Base-by-base conservation (phyloP, 768 basidiomycete genomes). In the Lactarius akahatsu region DNA sequence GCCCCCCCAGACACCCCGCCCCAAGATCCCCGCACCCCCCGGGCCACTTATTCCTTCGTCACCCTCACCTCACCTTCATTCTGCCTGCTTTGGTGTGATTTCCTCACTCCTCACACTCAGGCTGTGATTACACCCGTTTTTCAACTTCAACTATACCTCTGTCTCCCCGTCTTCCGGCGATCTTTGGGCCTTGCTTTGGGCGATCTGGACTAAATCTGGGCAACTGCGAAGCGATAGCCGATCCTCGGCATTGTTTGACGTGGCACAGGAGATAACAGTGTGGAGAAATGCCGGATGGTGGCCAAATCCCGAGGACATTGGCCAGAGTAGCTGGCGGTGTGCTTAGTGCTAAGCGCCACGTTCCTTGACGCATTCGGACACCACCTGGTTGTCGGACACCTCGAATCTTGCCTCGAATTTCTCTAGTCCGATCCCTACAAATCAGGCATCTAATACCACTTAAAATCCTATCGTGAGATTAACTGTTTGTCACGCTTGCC, bases 1-100 rank as follows among this genome's bases (percentile, higher is more conserved):
- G 61, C 57, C 50, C 65, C 65, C 65, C 26, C 61, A 5, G 65
- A 52, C 36, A 62, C 61, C 50, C 47, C 28, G 1, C 34, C n/a
- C 1, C 23, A 4, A 41, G 15, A 8, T 41, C 38, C 11, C 41
- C 41, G 16, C 41, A 41, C 40, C 16, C 41, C 41, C 41, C 15
- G 6, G 13, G 10, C 38, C 30, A 30, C 16, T 18, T 41, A 41
- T 16, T 41, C 55, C 10, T 38, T 38, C 11, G 36, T 11, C 3
- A 11, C 11, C 36, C 36, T 11, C 36, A 38, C 11, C 36, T 38
- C 36, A 38, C 36, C 36, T 11, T 38, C 4, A n/a, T 28, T 11
- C 55, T 18, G 13, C 50, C 26, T 52, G 26, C 23, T 52, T 52
- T 52, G 26, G 1, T 26, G 47, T 13, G 13, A 1, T 20, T 10